Conservation (phyloP, 768 basidiomycete genomes). For the Leccinum truebloodii region DNA sequence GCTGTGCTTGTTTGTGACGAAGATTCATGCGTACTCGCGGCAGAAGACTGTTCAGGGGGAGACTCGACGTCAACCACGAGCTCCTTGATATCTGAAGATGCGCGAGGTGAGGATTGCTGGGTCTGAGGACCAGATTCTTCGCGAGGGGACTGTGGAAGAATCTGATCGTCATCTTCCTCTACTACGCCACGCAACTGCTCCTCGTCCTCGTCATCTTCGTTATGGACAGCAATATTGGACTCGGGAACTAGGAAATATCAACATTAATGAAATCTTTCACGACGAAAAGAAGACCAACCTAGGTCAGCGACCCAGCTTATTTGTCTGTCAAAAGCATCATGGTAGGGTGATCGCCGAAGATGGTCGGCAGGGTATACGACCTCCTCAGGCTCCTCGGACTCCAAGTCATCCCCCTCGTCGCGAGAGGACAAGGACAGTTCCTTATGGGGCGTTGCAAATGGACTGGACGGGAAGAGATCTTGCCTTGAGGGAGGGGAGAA, state of each 20-base stretch:
- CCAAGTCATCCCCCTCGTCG: conserved; percentile 55
- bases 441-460: conserved; percentile 69
- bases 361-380: conserved; percentile 64
- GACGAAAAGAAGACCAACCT: conserved; percentile 44
- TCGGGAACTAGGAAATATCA: conserved; percentile 48
- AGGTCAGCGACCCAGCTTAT: conserved; percentile 79
- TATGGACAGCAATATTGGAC: conserved; percentile 64
- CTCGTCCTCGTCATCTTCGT: conserved; percentile 47
- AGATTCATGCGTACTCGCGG: conserved; percentile 49
- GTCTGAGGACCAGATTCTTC: conserved; percentile 48
- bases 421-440: conserved; percentile 51
- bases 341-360: conserved; percentile 51
- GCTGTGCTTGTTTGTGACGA: conserved; percentile 49
- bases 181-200: conserved; percentile 37
- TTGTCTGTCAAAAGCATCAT: conserved; percentile 51
- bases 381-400: conserved; percentile 49
- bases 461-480: conserved; percentile 66
- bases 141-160: conserved; percentile 53
- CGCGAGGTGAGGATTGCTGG: conserved; percentile 54
- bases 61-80: conserved; percentile 65
- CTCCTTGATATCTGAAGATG: conserved; percentile 60
- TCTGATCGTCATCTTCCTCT: conserved; percentile 48
- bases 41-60: conserved; percentile 49
- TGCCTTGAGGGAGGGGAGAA: conserved; percentile 50
- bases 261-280: conserved; percentile 2